Evolutionary conservation across 1,284 basidiomycete genomes (phyloP).

Genomic region (Mycosarcoma mackinlayi): DNA sequence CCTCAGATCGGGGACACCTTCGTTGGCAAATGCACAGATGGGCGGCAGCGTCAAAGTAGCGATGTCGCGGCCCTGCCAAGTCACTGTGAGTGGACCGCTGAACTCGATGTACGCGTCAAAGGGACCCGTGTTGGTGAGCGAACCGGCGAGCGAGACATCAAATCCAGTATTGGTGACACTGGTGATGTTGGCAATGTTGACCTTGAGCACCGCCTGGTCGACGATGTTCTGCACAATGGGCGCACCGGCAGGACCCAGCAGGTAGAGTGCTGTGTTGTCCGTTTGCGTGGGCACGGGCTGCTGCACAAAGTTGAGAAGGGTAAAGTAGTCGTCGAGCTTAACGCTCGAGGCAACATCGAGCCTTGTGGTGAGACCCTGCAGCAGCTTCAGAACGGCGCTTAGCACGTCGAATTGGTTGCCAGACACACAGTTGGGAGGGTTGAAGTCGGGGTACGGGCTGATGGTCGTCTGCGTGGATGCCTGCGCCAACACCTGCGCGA

Average conservation of each 20-base stretch:
- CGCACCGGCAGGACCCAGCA: slow-evolving; percentile 74
- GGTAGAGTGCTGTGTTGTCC: slow-evolving; percentile 76
- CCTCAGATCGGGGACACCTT: slow-evolving; percentile 76
- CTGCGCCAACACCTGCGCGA: slow-evolving; percentile 74
- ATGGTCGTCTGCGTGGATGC: slow-evolving; percentile 75
- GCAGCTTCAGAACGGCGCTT: slow-evolving; percentile 75
- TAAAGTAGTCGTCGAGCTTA: slow-evolving; percentile 69
- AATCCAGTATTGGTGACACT: slow-evolving; percentile 67
- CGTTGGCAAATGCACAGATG: slow-evolving; percentile 78
- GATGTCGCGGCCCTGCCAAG: slow-evolving; percentile 77
- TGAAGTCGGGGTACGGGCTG: slow-evolving; percentile 69
- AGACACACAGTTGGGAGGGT: slow-evolving; percentile 72
- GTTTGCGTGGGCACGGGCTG: slow-evolving; percentile 75
- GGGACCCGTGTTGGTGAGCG: slow-evolving; percentile 61
- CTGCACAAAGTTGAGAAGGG: slow-evolving; percentile 76
- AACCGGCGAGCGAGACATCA: slow-evolving; percentile 69
- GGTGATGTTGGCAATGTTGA: slow-evolving; percentile 76
- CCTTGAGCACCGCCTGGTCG: slow-evolving; percentile 73
- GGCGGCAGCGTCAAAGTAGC: slow-evolving; percentile 76
- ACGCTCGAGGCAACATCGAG: slow-evolving; percentile 68
- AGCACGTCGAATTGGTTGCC: slow-evolving; percentile 70
- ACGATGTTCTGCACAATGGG: slow-evolving; percentile 79
- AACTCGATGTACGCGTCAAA: slow-evolving; percentile 72
- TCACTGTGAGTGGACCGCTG: slow-evolving; percentile 71
- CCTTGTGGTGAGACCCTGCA: slow-evolving; percentile 75